Base-by-base conservation (phyloP, 2,329 filamentous ascomycete genomes). In the Paraphaeosphaeria minitans region DNA sequence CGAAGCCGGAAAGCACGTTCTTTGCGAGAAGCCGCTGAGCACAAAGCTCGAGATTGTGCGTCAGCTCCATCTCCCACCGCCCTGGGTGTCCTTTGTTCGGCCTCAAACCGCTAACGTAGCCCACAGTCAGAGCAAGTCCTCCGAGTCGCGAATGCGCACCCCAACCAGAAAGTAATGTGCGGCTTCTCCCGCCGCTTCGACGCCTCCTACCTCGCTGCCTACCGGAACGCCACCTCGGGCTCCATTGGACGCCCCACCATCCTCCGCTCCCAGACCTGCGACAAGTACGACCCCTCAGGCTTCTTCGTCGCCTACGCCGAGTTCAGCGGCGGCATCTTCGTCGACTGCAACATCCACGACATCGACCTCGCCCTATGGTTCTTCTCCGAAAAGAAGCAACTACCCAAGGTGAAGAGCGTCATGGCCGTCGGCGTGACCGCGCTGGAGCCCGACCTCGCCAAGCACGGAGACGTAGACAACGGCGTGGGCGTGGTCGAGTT, bases 291-390 rank as follows among this genome's bases (percentile, higher is more conserved):
- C 59, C 84, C 86, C 0, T 81, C 81, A 0, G 87, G 87, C 47
- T 90, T 89, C 80, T 90, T 89, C 72, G 86, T 90, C 55, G 80
- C 82, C 22, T 90, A 90, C 74, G 86, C 88, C 13, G 79, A 86
- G 65, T 87, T 84, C 75, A 84, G 80, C 1, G 88, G 88, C 35
- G 87, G 87, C 22, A 89, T 90, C 70, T 90, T 90, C 66, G 88
- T 90, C 57, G 88, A 90, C 78, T 88, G 85, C 77, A 86, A 84
- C 53, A 86, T 90, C 68, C 88, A 90, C 78, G 88, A 90, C 66
- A 90, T 90, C 65, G 86, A 88, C 61, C 81, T 89, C 2, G 80
- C 85, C 0, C 77, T 88, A 1, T 89, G 86, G 85, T 88, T 85
- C 78, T 87, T 88, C 67, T 63, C 59, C 42, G 64, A 67, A 50